These are phyloP conservation scores for Tulasnella sp. DNA, from an alignment of 768 basidiomycete species.

Conservation along the genomic window DNA sequence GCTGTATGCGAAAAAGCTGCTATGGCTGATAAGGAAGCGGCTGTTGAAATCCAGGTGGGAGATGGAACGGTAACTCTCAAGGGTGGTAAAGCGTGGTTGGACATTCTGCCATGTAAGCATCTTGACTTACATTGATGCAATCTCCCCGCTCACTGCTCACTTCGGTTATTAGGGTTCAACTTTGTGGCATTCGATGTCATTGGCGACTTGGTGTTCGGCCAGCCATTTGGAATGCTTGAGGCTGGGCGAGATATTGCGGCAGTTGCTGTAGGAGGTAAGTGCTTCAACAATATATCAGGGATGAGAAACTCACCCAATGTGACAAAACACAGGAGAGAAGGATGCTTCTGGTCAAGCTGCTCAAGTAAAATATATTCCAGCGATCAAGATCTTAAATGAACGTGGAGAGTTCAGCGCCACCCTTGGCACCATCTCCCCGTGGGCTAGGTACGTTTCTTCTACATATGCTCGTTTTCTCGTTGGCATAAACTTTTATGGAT, in stretches of 20 bases:
- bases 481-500: not conserved
- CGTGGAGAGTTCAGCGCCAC: slow-evolving; percentile 80
- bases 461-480: not conserved
- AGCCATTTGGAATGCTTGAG: slow-evolving; percentile 78
- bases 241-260: slow-evolving; percentile 59
- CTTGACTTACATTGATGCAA: too few relatives aligned
- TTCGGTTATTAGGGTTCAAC: slow-evolving; percentile 38
- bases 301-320: not conserved
- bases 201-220: slow-evolving; percentile 73
- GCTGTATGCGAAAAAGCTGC: too few relatives aligned
- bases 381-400: slow-evolving; percentile 73
- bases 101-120: slow-evolving; percentile 55
- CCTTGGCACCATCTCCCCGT: slow-evolving; percentile 62
- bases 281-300: not conserved
- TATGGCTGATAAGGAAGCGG: too few relatives aligned
- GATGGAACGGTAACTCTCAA: slow-evolving; percentile 44
- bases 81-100: slow-evolving; percentile 56
- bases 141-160: slow-evolving; percentile 14
- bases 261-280: slow-evolving; percentile 35
- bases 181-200: slow-evolving; percentile 66
- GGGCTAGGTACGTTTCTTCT: slow-evolving; percentile 31
- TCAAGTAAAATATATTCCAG: slow-evolving; percentile 52
- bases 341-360: slow-evolving; percentile 17
- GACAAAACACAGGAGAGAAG: slow-evolving; percentile 16
- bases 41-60: slow-evolving; percentile 46